Conservation (phyloP, 2,329 filamentous ascomycete species). For the Stachybotrys elegans region DNA sequence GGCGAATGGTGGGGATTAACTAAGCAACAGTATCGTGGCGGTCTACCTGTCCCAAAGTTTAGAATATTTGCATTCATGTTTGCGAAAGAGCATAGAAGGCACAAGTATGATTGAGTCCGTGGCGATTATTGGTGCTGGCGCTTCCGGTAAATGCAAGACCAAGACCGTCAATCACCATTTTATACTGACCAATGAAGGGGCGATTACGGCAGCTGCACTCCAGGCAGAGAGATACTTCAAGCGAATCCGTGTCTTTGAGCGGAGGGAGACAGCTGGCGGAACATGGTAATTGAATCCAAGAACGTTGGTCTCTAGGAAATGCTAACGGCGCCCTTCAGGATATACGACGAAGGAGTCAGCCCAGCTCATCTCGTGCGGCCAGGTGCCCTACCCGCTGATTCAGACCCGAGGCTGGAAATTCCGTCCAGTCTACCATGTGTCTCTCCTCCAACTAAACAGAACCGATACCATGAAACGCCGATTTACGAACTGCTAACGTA, state of each 20-base stretch:
- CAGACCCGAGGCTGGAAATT: conserved; percentile 40
- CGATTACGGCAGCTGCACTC: conserved; percentile 40
- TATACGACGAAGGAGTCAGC: conserved; percentile 41
- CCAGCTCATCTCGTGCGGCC: conserved; percentile 28
- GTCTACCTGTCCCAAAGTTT: too few relatives aligned
- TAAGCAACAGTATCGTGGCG: too few relatives aligned
- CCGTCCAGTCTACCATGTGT: conserved; percentile 35
- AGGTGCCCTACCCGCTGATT: conserved; percentile 36
- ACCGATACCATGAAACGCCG: conserved; percentile 42
- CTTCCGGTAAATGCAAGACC: conserved; percentile 26
- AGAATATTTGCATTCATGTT: too few relatives aligned
- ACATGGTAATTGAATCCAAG: too few relatives aligned
- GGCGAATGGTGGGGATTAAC: too few relatives aligned
- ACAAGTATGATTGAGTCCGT: conserved; percentile 29
- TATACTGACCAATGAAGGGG: conserved; percentile 25
- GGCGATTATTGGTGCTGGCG: conserved; percentile 38
- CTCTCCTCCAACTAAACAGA: conserved; percentile 34
- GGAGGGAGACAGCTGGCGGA: conserved; percentile 36
- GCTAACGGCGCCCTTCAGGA: too few relatives aligned
- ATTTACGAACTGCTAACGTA: conserved; percentile 48
- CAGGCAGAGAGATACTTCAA: conserved; percentile 39
- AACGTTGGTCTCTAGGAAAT: too few relatives aligned
- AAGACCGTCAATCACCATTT: neutral
- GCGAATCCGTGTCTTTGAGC: conserved; percentile 35
- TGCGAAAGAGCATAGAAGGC: neutral